phyloP scores from a whole-genome alignment of 2,329 filamentous ascomycete genomes.

The Cercospora citrullina region DNA sequence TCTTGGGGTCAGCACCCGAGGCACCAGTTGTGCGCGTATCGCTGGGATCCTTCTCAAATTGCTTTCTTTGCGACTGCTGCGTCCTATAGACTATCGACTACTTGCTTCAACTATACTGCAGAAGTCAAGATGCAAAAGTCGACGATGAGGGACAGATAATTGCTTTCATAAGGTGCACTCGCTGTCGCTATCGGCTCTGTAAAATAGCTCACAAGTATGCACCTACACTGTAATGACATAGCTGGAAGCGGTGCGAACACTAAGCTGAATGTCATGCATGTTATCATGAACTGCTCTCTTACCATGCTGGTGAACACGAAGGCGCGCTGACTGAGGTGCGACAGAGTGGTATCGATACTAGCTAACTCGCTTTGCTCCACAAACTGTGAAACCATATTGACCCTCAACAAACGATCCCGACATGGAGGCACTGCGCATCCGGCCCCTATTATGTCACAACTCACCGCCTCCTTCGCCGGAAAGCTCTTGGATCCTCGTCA shows the following conservation, averaged over 20 bases:
- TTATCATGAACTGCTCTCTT: neutral
- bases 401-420: neutral
- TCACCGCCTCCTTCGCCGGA: conserved; percentile 47
- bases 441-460: neutral
- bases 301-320: neutral
- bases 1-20: neutral
- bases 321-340: neutral
- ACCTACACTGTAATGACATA: neutral
- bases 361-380: neutral
- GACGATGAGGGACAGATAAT: neutral
- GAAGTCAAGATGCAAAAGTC: neutral
- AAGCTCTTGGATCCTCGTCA: conserved; percentile 58
- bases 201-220: conserved; percentile 4
- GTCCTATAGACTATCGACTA: neutral
- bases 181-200: neutral
- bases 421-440: neutral
- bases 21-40: neutral
- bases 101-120: neutral
- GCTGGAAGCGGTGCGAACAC: neutral
- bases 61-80: neutral
- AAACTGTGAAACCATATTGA: neutral
- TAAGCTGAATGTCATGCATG: neutral
- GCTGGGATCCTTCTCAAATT: neutral
- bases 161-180: neutral
- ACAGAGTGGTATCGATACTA: neutral